Percentiles rank a stretch among this genome's conserved stretches.
These are phyloP conservation scores for Wilcoxina mikolae DNA, from an alignment of 495 filamentous ascomycete species.

Conservation along the genomic window DNA sequence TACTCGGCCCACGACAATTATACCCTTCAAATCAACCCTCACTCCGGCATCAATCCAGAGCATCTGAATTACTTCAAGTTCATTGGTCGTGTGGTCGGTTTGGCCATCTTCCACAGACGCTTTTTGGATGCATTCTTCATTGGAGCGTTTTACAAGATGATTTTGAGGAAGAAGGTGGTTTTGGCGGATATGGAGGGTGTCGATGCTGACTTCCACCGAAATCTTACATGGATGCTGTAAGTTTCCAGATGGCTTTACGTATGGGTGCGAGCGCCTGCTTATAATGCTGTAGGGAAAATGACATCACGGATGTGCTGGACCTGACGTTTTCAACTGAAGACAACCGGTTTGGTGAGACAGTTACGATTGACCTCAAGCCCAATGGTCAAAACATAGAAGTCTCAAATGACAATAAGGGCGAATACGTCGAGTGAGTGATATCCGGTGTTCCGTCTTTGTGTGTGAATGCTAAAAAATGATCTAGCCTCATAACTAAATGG, in stretches of 20 bases:
- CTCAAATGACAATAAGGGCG: slow-evolving; percentile 90
- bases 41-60: slow-evolving; percentile 98
- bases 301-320: slow-evolving; percentile 80
- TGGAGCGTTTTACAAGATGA: slow-evolving; percentile 99
- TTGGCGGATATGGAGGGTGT: slow-evolving; percentile 98
- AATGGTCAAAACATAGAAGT: slow-evolving; percentile 83
- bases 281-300: slow-evolving; percentile 53
- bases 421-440: slow-evolving; percentile 69
- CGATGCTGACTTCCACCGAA: slow-evolving; percentile 91
- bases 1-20: slow-evolving; percentile 99
- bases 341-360: slow-evolving; percentile 87
- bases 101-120: slow-evolving; percentile 95
- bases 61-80: slow-evolving; percentile 99
- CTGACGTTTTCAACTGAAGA: slow-evolving; percentile 93
- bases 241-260: slow-evolving; percentile 19
- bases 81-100: slow-evolving; percentile 91
- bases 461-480: slow-evolving; percentile 7
- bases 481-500: slow-evolving; percentile 88
- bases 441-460: neutral
- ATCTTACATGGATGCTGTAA: slow-evolving; percentile 82
- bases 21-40: slow-evolving; percentile 98
- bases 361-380: slow-evolving; percentile 83
- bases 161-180: slow-evolving; percentile 79
- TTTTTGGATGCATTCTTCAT: slow-evolving; percentile 99
- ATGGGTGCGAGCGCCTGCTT: neutral